These are phyloP conservation scores for Epichloe scottii DNA, from an alignment of 2,329 filamentous ascomycete genomes.

Conservation along the genomic window DNA sequence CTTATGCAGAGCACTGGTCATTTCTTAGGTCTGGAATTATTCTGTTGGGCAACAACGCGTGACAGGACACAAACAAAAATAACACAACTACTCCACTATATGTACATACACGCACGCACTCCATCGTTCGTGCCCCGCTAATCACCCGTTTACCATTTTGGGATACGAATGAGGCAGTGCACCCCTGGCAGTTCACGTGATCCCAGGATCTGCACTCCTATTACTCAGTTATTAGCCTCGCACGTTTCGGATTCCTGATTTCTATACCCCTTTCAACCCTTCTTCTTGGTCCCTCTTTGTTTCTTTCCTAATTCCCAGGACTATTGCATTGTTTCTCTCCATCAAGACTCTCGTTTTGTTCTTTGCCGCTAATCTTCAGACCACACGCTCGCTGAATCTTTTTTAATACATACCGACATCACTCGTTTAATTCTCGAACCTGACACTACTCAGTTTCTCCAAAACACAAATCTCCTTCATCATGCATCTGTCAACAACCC, in stretches of 20 bases:
- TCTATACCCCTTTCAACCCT: neutral
- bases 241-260: neutral
- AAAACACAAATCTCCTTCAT: neutral
- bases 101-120: neutral
- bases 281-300: neutral
- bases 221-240: neutral
- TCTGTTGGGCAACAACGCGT: neutral
- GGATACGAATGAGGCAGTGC: neutral
- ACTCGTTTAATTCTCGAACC: too few relatives aligned
- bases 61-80: neutral
- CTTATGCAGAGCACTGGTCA: neutral
- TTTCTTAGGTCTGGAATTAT: neutral
- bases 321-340: neutral
- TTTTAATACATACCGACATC: too few relatives aligned
- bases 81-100: too few relatives aligned
- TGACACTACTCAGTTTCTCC: too few relatives aligned
- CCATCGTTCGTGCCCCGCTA: neutral
- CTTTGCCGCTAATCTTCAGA: neutral
- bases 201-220: neutral
- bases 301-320: neutral
- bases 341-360: neutral
- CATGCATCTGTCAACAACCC: slow-evolving; percentile 29
- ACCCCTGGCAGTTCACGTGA: neutral
- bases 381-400: neutral
- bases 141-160: neutral